phyloP scores from a whole-genome alignment of 1,284 basidiomycete species.

The Golubevia pallescens region DNA sequence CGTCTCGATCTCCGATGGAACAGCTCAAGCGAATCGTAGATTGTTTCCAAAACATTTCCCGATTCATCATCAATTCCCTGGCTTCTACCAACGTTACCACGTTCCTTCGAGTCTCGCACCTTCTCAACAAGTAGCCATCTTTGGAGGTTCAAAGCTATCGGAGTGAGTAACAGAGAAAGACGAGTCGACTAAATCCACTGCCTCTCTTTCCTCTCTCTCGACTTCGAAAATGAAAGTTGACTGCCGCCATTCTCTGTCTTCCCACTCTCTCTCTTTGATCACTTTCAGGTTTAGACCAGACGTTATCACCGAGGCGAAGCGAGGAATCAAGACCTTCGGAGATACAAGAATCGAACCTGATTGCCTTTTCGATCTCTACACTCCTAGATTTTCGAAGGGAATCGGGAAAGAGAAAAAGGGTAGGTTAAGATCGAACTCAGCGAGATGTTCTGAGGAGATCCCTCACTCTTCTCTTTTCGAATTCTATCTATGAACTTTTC shows the following conservation, averaged over 20 bases:
- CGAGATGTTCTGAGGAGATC: no score
- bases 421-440: background rate
- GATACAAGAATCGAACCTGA: background rate
- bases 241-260: no score
- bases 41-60: conserved; percentile 15
- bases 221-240: no score
- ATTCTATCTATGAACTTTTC: background rate
- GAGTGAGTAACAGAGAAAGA: conserved; percentile 14
- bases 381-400: conserved; percentile 30
- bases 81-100: conserved; percentile 25
- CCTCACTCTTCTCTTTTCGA: background rate
- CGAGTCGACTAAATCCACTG: no score
- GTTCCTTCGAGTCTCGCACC: conserved; percentile 27
- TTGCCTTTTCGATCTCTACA: conserved; percentile 36
- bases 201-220: no score
- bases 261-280: no score
- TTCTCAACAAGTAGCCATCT: conserved; percentile 20
- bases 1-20: conserved; percentile 12
- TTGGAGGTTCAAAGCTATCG: conserved; percentile 9
- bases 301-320: no score
- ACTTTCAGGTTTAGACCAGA: no score
- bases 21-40: conserved; percentile 12
- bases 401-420: conserved; percentile 27
- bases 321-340: no score
- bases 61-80: conserved; percentile 19